Evolutionary conservation across 2,329 filamentous ascomycete species (phyloP).

Genomic region (Neofusicoccum cordaticola): DNA sequence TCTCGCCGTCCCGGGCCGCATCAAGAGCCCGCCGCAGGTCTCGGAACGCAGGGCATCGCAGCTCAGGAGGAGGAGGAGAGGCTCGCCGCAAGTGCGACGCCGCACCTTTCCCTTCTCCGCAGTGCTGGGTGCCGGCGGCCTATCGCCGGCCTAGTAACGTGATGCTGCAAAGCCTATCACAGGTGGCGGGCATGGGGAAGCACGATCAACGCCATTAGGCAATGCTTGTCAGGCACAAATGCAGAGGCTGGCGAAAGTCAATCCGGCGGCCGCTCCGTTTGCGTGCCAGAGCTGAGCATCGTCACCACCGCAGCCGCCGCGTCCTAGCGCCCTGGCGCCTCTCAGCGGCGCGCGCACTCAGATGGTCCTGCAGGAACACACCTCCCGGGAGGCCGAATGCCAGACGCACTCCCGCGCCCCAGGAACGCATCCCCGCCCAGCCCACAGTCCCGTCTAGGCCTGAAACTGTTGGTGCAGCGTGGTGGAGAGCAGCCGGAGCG

Average conservation of each 20-base stretch:
- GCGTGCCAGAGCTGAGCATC: background rate
- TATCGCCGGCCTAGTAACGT: constrained; percentile 5
- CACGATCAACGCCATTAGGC: constrained; percentile 8
- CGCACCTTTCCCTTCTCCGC: background rate
- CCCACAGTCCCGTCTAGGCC: background rate
- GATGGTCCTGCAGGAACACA: constrained; percentile 6
- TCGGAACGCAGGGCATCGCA: background rate
- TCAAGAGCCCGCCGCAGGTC: background rate
- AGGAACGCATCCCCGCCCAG: background rate
- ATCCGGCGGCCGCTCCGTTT: background rate
- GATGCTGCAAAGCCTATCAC: constrained; percentile 16
- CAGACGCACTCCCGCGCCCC: background rate
- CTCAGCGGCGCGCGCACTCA: background rate
- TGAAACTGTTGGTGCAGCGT: constrained; percentile 1
- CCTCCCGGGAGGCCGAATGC: background rate
- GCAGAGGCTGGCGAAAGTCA: background rate
- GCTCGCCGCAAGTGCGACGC: background rate
- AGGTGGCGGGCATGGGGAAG: constrained; percentile 8
- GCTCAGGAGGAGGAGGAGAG: background rate
- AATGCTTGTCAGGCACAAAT: constrained; percentile 13
- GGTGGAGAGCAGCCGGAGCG: background rate
- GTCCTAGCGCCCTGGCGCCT: background rate
- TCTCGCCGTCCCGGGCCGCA: constrained; percentile 3
- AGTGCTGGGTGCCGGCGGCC: constrained; percentile 1
- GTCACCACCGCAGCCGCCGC: background rate